Percentiles rank a stretch among this genome's conserved stretches.
These are phyloP conservation scores for Yamadazyma insecticola DNA, from an alignment of 805 yeast genomes.

Conservation along the genomic window DNA sequence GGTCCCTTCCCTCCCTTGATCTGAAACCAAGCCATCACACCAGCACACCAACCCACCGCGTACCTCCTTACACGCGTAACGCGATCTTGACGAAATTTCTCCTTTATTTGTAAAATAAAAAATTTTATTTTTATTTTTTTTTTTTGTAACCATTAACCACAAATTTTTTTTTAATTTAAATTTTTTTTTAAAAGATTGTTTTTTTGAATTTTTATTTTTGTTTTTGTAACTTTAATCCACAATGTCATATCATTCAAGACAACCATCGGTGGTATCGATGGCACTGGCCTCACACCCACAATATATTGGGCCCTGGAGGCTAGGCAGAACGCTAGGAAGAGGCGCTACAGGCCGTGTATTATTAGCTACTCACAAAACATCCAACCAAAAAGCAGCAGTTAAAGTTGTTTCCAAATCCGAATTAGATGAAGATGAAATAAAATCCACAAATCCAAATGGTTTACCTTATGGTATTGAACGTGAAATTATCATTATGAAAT, in stretches of 20 bases:
- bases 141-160: too few species aligned
- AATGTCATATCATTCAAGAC: slow-evolving; percentile 49
- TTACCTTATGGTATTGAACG: slow-evolving; percentile 95
- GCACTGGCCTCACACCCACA: slow-evolving; percentile 43
- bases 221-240: too few species aligned
- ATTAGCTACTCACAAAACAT: slow-evolving; percentile 61
- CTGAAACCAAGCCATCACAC: too few species aligned
- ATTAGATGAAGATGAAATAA: slow-evolving; percentile 37
- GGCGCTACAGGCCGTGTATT: slow-evolving; percentile 83
- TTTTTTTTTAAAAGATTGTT: too few species aligned
- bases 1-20: too few species aligned
- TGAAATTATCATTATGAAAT: slow-evolving; percentile 95
- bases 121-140: too few species aligned
- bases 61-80: too few species aligned
- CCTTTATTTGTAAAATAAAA: too few species aligned
- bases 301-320: slow-evolving; percentile 75
- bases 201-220: too few species aligned
- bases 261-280: slow-evolving; percentile 56
- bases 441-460: slow-evolving; percentile 33
- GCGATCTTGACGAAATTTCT: too few species aligned
- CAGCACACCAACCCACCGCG: too few species aligned
- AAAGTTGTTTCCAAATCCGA: slow-evolving; percentile 73
- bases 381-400: slow-evolving; percentile 78
- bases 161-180: too few species aligned
- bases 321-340: slow-evolving; percentile 74